Percentiles rank a stretch among this genome's conserved stretches.
phyloP scores from a whole-genome alignment of 1,284 basidiomycete genomes.

The Mrakiaceae sp. region DNA sequence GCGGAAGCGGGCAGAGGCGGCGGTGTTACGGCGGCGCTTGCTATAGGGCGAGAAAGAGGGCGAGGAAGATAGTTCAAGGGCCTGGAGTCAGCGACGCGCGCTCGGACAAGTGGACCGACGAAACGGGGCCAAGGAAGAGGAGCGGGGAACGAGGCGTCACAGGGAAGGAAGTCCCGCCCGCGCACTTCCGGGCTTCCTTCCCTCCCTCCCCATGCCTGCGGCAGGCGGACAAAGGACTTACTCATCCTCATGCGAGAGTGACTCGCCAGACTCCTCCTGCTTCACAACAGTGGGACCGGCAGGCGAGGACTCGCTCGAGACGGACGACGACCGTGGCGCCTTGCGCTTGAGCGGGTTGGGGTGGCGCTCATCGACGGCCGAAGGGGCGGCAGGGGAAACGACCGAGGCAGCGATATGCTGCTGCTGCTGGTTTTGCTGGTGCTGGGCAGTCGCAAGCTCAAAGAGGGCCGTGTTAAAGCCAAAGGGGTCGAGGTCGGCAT shows the following conservation, averaged over 20 bases:
- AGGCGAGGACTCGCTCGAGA: neutral
- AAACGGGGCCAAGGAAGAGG: too few relatives aligned
- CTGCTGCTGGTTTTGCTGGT: neutral
- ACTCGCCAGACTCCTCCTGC: neutral
- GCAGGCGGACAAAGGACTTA: neutral
- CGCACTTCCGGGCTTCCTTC: too few relatives aligned
- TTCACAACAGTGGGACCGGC: neutral
- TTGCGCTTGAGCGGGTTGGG: neutral
- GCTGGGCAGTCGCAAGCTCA: neutral
- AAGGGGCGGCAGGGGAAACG: neutral
- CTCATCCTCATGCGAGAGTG: slow-evolving; percentile 13
- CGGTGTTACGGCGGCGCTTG: slow-evolving; percentile 90
- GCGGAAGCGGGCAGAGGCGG: slow-evolving; percentile 92
- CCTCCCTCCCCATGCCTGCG: too few relatives aligned
- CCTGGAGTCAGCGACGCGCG: too few relatives aligned
- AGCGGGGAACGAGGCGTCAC: too few relatives aligned
- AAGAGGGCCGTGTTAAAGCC: slow-evolving; percentile 12
- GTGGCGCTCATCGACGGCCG: neutral
- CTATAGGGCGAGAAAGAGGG: slow-evolving; percentile 16
- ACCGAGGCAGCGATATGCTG: neutral
- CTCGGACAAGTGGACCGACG: too few relatives aligned
- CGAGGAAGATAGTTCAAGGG: neutral
- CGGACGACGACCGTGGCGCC: neutral
- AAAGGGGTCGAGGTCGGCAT: slow-evolving; percentile 11
- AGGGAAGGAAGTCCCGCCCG: too few relatives aligned